Percentiles rank a stretch among this genome's conserved stretches.
These are phyloP conservation scores for Fusarium sacchari DNA, from an alignment of 2,329 filamentous ascomycete species.

Conservation along the genomic window DNA sequence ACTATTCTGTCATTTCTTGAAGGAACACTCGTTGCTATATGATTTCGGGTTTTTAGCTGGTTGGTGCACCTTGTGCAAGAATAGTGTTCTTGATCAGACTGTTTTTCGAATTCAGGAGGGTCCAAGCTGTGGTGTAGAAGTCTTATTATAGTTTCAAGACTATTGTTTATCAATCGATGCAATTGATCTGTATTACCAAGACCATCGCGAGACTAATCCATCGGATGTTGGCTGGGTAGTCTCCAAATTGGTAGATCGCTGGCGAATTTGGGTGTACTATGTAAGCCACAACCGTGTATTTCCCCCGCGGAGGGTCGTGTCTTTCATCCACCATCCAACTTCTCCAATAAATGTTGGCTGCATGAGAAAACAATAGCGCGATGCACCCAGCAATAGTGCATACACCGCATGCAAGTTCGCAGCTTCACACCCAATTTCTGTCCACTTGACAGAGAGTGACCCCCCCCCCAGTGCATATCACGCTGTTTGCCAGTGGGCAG, in stretches of 20 bases:
- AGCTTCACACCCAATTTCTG: neutral
- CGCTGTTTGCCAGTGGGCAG: neutral
- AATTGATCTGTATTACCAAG: neutral
- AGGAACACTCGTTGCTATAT: neutral
- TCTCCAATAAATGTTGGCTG: constrained; percentile 12
- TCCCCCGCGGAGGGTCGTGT: neutral
- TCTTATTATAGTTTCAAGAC: neutral
- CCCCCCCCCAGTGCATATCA: neutral
- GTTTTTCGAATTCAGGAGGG: neutral
- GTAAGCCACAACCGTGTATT: neutral
- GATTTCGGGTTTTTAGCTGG: neutral
- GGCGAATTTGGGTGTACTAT: neutral
- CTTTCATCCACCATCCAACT: neutral
- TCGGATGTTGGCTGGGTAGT: neutral
- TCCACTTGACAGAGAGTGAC: neutral
- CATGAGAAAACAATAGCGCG: constrained; percentile 6
- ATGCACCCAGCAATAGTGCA: neutral
- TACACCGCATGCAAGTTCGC: neutral
- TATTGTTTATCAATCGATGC: neutral
- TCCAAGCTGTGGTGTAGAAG: neutral
- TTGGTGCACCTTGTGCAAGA: neutral
- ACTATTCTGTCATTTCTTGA: neutral
- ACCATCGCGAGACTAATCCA: neutral
- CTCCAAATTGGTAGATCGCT: neutral
- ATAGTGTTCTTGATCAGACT: neutral